phyloP scores from a whole-genome alignment of 371 early-diverging fungal species.

The Nematocida displodere region DNA sequence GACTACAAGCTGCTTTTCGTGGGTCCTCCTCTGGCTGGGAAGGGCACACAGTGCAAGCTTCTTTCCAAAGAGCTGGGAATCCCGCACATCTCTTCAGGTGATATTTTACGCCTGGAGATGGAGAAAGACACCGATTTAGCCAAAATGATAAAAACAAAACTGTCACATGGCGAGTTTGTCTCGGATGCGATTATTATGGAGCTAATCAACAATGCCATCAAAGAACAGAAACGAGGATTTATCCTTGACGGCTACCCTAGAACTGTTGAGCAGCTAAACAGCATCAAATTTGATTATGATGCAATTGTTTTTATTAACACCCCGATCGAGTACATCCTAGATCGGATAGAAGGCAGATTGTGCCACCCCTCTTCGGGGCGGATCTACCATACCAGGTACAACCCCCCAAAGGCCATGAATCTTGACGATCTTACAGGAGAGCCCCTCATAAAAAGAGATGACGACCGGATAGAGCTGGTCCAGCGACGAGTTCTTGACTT shows the following conservation, averaged over 20 bases:
- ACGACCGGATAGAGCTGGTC: constrained; percentile 16
- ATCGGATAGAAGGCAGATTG: constrained; percentile 22
- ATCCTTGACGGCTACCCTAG: constrained; percentile 99
- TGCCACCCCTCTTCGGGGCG: constrained; percentile 68
- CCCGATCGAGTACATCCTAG: constrained; percentile 30
- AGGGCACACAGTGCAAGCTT: constrained; percentile 83
- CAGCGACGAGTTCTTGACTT: constrained; percentile 24
- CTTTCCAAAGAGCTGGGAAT: constrained; percentile 75
- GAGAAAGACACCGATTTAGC: constrained; percentile 72
- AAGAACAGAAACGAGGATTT: constrained; percentile 85
- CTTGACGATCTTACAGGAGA: constrained; percentile 25
- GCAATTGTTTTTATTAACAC: constrained; percentile 29
- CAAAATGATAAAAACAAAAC: constrained; percentile 82
- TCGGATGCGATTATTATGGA: constrained; percentile 91
- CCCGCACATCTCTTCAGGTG: constrained; percentile 94
- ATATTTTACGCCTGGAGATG: constrained; percentile 93
- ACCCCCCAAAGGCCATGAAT: constrained; percentile 71
- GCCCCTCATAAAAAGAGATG: constrained; percentile 15
- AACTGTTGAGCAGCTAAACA: constrained; percentile 90
- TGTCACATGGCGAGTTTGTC: constrained; percentile 87
- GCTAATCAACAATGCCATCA: constrained; percentile 81
- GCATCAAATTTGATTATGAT: constrained; percentile 67
- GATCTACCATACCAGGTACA: constrained; percentile 87
- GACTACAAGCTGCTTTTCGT: constrained; percentile 52
- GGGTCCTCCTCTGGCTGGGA: constrained; percentile 83